phyloP scores from a whole-genome alignment of 139 green algal species.

The Volvox africanus region DNA sequence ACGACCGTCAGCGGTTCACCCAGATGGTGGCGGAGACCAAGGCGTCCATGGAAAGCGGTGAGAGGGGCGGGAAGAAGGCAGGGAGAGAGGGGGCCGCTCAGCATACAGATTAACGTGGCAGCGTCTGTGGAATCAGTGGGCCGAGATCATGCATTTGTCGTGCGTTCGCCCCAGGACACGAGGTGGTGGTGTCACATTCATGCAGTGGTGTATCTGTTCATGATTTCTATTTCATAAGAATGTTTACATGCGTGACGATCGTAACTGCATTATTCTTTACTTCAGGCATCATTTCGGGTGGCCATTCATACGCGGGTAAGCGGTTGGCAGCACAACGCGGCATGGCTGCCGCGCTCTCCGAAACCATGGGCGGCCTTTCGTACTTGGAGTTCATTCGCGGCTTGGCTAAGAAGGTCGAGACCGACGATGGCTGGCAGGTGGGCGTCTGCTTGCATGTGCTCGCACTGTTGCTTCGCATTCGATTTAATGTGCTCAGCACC shows the following conservation, averaged over 20 bases:
- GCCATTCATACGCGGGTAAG: slow-evolving; percentile 87
- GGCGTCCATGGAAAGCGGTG: slow-evolving; percentile 83
- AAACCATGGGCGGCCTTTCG: slow-evolving; percentile 92
- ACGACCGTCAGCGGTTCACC: slow-evolving; percentile 94
- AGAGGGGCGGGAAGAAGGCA: background rate
- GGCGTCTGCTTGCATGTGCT: background rate
- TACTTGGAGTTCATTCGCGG: slow-evolving; percentile 93
- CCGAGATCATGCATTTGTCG: no score
- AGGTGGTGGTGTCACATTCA: no score
- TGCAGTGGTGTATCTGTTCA: no score
- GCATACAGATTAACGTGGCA: no score
- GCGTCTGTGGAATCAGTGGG: no score
- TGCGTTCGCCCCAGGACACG: no score
- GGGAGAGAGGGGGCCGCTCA: background rate
- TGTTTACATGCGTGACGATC: no score
- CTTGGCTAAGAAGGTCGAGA: slow-evolving; percentile 89
- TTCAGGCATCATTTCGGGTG: slow-evolving; percentile 77
- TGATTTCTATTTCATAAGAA: no score
- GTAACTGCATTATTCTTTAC: no score
- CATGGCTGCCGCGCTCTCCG: slow-evolving; percentile 84
- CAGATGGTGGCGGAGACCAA: slow-evolving; percentile 98
- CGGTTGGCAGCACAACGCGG: slow-evolving; percentile 91
- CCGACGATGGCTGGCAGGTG: slow-evolving; percentile 83
- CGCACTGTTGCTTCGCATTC: no score
- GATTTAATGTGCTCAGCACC: no score